Percentiles rank a stretch among this genome's conserved stretches.
phyloP scores from a whole-genome alignment of 805 yeast species.

The Kuraishia hungarica region DNA sequence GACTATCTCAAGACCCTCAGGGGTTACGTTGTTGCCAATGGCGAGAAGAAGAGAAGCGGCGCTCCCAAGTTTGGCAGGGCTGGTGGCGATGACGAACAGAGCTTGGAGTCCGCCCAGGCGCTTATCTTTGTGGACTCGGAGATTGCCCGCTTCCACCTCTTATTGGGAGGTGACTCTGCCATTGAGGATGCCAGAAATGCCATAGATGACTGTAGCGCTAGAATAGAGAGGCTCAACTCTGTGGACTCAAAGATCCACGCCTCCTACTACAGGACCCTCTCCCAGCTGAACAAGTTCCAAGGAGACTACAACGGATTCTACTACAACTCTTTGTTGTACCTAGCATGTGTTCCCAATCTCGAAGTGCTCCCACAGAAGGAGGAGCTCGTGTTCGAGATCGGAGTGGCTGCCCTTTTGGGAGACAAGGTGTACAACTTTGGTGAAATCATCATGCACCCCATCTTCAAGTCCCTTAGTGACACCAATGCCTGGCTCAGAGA shows the following conservation, averaged over 20 bases:
- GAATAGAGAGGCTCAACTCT: conserved; percentile 49
- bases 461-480: conserved; percentile 43
- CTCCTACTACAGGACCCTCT: conserved; percentile 72
- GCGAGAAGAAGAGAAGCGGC: conserved; percentile 20
- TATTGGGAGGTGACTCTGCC: conserved; percentile 27
- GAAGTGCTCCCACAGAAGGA: conserved; percentile 29
- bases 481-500: conserved; percentile 62
- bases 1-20: conserved; percentile 35
- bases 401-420: conserved; percentile 83
- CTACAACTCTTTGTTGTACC: conserved; percentile 69
- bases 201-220: conserved; percentile 50
- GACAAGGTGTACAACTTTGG: conserved; percentile 93
- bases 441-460: conserved; percentile 85
- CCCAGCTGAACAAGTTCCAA: conserved; percentile 66
- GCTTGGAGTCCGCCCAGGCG: conserved; percentile 37
- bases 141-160: conserved; percentile 62
- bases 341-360: conserved; percentile 57
- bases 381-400: conserved; percentile 57
- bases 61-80: background rate
- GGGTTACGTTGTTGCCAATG: conserved; percentile 33
- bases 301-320: conserved; percentile 79
- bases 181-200: conserved; percentile 56
- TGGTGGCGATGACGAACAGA: conserved; percentile 20
- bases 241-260: conserved; percentile 64
- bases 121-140: conserved; percentile 55